Percentiles rank a stretch among this genome's conserved stretches.
phyloP scores from a whole-genome alignment of 2,329 filamentous ascomycete genomes.

The Periconia digitata region DNA sequence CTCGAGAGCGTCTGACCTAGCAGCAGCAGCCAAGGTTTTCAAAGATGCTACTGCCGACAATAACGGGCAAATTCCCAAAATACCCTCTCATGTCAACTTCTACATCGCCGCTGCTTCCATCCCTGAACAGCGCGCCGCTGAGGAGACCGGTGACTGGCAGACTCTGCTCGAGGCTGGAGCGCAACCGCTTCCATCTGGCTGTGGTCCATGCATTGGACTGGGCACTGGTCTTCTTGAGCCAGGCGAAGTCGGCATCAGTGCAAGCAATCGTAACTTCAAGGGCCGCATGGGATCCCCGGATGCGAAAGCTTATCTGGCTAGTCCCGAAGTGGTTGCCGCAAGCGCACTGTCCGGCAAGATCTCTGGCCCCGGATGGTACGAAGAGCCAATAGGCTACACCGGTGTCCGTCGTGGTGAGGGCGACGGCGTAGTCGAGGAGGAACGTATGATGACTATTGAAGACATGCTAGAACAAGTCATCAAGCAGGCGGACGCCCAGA shows the following conservation, averaged over 20 bases:
- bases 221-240: constrained; percentile 77
- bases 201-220: constrained; percentile 84
- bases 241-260: constrained; percentile 84
- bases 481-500: constrained; percentile 65
- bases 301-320: constrained; percentile 82
- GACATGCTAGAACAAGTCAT: constrained; percentile 73
- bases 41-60: constrained; percentile 67
- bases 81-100: constrained; percentile 76
- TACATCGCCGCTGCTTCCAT: constrained; percentile 88
- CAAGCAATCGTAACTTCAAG: constrained; percentile 87
- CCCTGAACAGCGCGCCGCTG: constrained; percentile 73
- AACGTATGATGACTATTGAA: constrained; percentile 67
- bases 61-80: constrained; percentile 65
- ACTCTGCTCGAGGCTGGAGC: constrained; percentile 79
- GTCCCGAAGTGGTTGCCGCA: constrained; percentile 88
- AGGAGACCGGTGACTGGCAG: constrained; percentile 85
- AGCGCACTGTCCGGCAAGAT: constrained; percentile 77
- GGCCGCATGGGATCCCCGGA: constrained; percentile 82
- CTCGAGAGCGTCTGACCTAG: constrained; percentile 76
- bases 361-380: constrained; percentile 75
- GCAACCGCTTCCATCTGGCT: constrained; percentile 68
- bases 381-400: constrained; percentile 67
- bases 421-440: constrained; percentile 64
- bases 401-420: constrained; percentile 73
- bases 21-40: constrained; percentile 82